Percentiles rank a stretch among this genome's conserved stretches.
phyloP scores from a whole-genome alignment of 306 rosid species.

The Sphenostylis stenocarpa region DNA sequence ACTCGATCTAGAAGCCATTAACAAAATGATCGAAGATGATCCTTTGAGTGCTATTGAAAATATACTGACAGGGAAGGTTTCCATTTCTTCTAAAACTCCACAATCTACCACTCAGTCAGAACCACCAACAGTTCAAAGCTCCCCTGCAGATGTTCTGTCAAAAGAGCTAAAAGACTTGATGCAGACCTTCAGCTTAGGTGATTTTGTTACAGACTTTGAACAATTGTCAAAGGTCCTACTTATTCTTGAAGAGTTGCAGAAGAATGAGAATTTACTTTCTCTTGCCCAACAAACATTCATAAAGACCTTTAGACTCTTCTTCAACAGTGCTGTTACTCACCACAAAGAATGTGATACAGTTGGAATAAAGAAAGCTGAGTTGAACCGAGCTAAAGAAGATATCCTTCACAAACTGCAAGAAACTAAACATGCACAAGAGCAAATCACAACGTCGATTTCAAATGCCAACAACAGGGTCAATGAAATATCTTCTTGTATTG shows the following conservation, averaged over 20 bases:
- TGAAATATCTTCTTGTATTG: conserved; percentile 12
- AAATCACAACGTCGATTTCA: neutral
- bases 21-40: conserved; percentile 18
- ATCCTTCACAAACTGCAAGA: conserved; percentile 4
- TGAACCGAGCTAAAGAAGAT: conserved; percentile 7
- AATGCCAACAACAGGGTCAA: neutral
- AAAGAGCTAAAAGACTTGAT: conserved; percentile 2
- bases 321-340: neutral
- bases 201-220: neutral
- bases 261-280: conserved; percentile 1
- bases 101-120: neutral
- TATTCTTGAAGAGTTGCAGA: conserved; percentile 17
- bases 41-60: conserved; percentile 15
- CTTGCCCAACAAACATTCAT: neutral
- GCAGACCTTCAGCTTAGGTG: conserved; percentile 2
- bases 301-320: neutral
- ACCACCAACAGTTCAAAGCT: neutral
- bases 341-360: neutral
- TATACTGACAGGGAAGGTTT: conserved; percentile 15
- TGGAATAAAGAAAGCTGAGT: neutral
- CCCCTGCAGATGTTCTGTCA: neutral
- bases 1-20: conserved; percentile 7
- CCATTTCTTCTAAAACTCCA: neutral
- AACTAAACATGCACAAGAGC: conserved; percentile 1
- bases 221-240: conserved; percentile 4